These are phyloP conservation scores for Nakazawaea wyomingensis DNA, from an alignment of 805 yeast species.

Conservation along the genomic window DNA sequence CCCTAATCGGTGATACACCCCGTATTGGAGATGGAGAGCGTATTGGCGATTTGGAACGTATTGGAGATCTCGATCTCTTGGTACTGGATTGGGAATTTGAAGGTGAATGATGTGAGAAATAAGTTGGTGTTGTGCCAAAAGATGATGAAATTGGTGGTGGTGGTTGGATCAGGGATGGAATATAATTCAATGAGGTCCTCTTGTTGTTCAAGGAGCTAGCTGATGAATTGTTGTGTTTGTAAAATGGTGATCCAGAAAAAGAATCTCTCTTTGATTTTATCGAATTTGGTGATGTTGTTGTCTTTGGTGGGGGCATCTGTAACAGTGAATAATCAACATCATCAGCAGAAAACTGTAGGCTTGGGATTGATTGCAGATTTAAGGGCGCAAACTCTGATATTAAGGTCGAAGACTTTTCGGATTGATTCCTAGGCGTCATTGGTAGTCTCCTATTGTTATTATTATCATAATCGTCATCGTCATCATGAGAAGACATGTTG, in stretches of 20 bases:
- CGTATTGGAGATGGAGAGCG: slow-evolving; percentile 23
- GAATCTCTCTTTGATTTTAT: neutral
- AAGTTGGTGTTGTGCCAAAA: neutral
- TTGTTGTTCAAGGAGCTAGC: neutral
- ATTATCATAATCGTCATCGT: too few species aligned
- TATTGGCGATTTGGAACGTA: slow-evolving; percentile 22
- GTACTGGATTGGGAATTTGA: slow-evolving; percentile 6
- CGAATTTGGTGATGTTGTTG: neutral
- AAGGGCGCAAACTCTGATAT: neutral
- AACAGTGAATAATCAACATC: slow-evolving; percentile 1
- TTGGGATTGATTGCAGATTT: slow-evolving; percentile 5
- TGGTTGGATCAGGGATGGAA: slow-evolving; percentile 9
- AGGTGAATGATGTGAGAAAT: slow-evolving; percentile 1
- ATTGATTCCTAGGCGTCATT: neutral
- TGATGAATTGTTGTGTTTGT: slow-evolving; percentile 4
- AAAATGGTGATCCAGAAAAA: slow-evolving; percentile 5
- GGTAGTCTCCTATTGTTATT: too few species aligned
- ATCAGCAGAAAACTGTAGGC: too few species aligned
- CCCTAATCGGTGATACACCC: slow-evolving; percentile 27
- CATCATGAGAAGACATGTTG: neutral
- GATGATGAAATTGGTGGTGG: slow-evolving; percentile 8
- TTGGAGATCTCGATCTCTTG: slow-evolving; percentile 19
- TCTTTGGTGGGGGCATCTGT: slow-evolving; percentile 2
- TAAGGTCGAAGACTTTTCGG: neutral
- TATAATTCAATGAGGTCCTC: slow-evolving; percentile 7